Percentiles rank a stretch among this genome's conserved stretches.
phyloP scores from a whole-genome alignment of 306 rosid species.

The Inga laurina region DNA sequence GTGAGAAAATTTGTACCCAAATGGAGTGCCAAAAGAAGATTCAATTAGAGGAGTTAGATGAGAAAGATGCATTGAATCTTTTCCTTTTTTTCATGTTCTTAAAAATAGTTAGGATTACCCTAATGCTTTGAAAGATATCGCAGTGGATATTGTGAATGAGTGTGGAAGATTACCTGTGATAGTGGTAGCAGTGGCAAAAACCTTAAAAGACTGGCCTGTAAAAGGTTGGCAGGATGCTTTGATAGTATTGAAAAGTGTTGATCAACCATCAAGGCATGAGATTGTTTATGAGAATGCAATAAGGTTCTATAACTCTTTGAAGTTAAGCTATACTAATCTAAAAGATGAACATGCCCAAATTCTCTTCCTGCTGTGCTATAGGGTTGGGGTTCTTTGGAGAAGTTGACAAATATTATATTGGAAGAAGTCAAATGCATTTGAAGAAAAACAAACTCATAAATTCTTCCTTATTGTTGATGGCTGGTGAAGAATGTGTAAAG shows the following conservation, averaged over 20 bases:
- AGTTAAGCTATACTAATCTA: constrained; percentile 17
- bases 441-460: background rate
- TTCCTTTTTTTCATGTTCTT: background rate
- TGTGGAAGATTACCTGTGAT: constrained; percentile 31
- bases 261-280: background rate
- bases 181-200: background rate
- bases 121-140: background rate
- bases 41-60: background rate
- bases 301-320: constrained; percentile 19
- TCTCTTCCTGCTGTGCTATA: background rate
- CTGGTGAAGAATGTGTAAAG: background rate
- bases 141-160: background rate
- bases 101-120: background rate
- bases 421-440: background rate
- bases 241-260: background rate
- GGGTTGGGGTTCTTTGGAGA: background rate
- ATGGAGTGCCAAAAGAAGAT: constrained; percentile 16
- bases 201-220: background rate
- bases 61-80: constrained; percentile 18
- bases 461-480: background rate
- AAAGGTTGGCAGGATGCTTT: background rate
- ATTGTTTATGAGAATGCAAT: background rate
- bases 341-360: background rate
- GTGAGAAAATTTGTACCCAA: background rate
- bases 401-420: background rate